Conservation (phyloP, 2,329 filamentous ascomycete genomes). For the Trichothecium roseum region DNA sequence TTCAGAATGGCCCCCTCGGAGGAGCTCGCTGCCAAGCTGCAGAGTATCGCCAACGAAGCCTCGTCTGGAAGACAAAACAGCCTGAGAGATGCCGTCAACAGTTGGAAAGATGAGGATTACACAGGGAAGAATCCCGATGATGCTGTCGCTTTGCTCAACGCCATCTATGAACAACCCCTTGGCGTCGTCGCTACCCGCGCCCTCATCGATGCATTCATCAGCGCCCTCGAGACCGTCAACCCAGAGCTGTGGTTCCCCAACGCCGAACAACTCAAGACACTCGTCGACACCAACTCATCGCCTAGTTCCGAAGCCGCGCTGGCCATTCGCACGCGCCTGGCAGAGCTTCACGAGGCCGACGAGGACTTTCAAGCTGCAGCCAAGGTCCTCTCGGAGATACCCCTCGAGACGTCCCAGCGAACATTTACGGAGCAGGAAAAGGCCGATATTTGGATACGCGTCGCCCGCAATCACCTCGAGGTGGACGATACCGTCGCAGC, state of each 20-base stretch:
- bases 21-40: too few species aligned
- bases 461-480: constrained; percentile 89
- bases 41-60: too few species aligned
- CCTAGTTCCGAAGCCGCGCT: constrained; percentile 79
- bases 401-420: constrained; percentile 81
- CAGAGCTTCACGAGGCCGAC: constrained; percentile 69
- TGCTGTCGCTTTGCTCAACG: constrained; percentile 57
- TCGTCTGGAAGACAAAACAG: too few species aligned
- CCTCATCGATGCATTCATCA: constrained; percentile 57
- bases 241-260: too few species aligned
- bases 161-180: constrained; percentile 56
- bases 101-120: too few species aligned
- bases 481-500: constrained; percentile 82
- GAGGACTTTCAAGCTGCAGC: constrained; percentile 77
- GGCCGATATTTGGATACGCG: constrained; percentile 81
- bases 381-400: constrained; percentile 65
- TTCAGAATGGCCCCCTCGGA: too few species aligned
- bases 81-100: too few species aligned
- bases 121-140: constrained; percentile 28
- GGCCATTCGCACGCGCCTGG: constrained; percentile 67
- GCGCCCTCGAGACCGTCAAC: constrained; percentile 48
- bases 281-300: constrained; percentile 50
- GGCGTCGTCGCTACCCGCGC: constrained; percentile 68
- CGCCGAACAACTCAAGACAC: constrained; percentile 13
- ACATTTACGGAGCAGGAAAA: constrained; percentile 74